Evolutionary conservation across 768 basidiomycete genomes (phyloP).

Genomic region (Serendipita sp.): DNA sequence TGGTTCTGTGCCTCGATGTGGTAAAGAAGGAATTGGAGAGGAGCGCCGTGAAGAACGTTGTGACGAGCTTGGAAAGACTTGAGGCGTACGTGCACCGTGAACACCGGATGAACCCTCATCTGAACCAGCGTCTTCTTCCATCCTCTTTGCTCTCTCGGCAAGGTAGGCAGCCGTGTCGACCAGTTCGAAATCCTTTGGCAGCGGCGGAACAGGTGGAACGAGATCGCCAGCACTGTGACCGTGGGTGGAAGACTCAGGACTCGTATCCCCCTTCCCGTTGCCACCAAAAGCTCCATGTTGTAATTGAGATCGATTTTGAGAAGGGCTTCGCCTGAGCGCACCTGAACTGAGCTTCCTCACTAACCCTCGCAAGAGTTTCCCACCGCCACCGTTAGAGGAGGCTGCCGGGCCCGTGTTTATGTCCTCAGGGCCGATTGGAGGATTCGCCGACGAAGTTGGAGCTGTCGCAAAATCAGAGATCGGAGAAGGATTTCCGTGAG

Average conservation of each 20-base stretch:
- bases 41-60: not conserved
- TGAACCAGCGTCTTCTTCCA: not conserved
- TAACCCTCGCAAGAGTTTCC: constrained; percentile 1
- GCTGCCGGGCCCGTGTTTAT: not conserved
- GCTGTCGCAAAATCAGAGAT: not conserved
- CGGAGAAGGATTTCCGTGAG: not conserved
- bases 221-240: not conserved
- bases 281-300: not conserved
- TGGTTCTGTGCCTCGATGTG: not conserved
- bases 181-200: constrained; percentile 1
- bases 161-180: not conserved
- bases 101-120: not conserved
- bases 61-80: not conserved
- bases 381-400: not conserved
- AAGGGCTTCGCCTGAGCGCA: not conserved
- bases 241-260: not conserved
- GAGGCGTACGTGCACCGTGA: not conserved
- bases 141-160: not conserved
- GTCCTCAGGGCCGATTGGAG: not conserved
- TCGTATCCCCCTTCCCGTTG: not conserved
- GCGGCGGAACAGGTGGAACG: not conserved
- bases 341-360: not conserved
- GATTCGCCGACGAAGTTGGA: not conserved
- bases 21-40: not conserved
- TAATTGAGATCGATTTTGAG: not conserved